Conservation (phyloP, 192 early-diverging fungal species). For the Coemansia sp. region DNA sequence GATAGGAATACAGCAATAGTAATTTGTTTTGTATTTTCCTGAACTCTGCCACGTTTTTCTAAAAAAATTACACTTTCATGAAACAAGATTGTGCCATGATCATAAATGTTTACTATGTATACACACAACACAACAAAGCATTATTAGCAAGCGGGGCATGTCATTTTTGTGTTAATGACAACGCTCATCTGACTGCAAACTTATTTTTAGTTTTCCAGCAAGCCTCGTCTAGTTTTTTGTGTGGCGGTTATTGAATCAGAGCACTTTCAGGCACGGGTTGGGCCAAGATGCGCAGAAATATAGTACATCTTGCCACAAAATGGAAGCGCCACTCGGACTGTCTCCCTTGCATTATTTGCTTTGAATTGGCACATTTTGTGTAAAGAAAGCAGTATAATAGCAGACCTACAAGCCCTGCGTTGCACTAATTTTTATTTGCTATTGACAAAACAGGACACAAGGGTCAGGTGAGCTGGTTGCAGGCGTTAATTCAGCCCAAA, state of each 20-base stretch:
- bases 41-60: neutral
- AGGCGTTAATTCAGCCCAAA: neutral
- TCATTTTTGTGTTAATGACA: neutral
- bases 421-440: neutral
- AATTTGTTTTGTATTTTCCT: neutral
- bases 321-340: neutral
- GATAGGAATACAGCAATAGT: too few relatives aligned
- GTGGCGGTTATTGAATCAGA: constrained; percentile 1
- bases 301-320: neutral
- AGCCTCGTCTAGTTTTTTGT: neutral
- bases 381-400: constrained; percentile 2
- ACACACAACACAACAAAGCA: neutral
- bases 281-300: neutral
- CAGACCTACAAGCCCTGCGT: neutral
- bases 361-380: neutral
- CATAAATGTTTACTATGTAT: neutral
- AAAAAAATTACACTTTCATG: neutral
- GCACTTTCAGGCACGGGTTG: neutral
- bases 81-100: neutral
- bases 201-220: neutral
- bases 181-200: neutral
- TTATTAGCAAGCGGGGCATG: neutral
- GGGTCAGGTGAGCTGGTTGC: neutral
- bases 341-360: constrained; percentile 3
- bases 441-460: neutral